These are phyloP conservation scores for Xylaria grammica DNA, from an alignment of 495 filamentous ascomycete genomes.

Conservation along the genomic window DNA sequence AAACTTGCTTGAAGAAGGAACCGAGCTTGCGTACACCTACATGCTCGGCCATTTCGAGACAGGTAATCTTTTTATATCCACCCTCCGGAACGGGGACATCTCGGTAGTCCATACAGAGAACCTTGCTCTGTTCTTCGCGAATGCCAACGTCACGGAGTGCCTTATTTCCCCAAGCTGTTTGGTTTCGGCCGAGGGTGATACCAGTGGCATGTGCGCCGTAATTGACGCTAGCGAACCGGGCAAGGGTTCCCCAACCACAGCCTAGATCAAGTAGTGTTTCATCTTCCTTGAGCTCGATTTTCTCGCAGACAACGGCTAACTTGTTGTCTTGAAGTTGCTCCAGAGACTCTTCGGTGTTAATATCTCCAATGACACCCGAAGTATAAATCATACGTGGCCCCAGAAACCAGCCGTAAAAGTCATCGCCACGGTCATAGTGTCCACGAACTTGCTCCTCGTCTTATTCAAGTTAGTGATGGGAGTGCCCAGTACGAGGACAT, in stretches of 20 bases:
- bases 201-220: constrained; percentile 80
- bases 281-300: constrained; percentile 73
- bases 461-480: constrained; percentile 37
- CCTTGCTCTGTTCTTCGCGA: constrained; percentile 71
- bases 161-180: constrained; percentile 82
- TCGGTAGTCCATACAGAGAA: constrained; percentile 85
- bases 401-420: constrained; percentile 89
- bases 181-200: constrained; percentile 81
- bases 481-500: not conserved
- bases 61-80: constrained; percentile 82
- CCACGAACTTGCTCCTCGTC: constrained; percentile 88
- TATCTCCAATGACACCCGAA: constrained; percentile 78
- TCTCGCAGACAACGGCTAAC: constrained; percentile 82
- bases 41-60: constrained; percentile 90
- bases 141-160: constrained; percentile 72
- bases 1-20: constrained; percentile 70
- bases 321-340: constrained; percentile 93
- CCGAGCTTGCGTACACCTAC: constrained; percentile 79
- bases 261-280: constrained; percentile 82
- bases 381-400: constrained; percentile 93
- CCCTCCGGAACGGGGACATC: constrained; percentile 74
- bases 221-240: constrained; percentile 77
- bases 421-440: constrained; percentile 87
- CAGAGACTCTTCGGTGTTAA: constrained; percentile 74
- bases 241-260: constrained; percentile 87